Evolutionary conservation across 176 grass and related monocot genomes (phyloP).

Genomic region (Rhynchospora breviuscula): DNA sequence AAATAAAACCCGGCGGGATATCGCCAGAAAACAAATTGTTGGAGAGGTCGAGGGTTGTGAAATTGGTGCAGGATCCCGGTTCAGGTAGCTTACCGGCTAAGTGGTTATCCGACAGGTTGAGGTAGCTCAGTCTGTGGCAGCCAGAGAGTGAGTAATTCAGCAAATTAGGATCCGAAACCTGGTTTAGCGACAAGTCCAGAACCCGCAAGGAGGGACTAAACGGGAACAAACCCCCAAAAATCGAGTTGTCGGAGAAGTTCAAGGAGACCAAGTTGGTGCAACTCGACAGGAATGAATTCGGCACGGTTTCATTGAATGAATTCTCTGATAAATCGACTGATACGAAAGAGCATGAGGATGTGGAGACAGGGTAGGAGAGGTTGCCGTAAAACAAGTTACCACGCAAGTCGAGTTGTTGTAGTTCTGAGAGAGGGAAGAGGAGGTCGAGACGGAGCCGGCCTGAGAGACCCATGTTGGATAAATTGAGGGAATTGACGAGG

Average conservation of each 20-base stretch:
- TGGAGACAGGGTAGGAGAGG: constrained; percentile 47
- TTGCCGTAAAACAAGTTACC: constrained; percentile 87
- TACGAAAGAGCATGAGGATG: constrained; percentile 38
- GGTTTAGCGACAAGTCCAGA: constrained; percentile 79
- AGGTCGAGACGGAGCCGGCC: constrained; percentile 52
- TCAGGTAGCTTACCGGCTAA: constrained; percentile 41
- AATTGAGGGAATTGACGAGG: constrained; percentile 49
- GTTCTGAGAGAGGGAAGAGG: constrained; percentile 47
- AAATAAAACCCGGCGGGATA: constrained; percentile 39
- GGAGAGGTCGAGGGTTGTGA: constrained; percentile 61
- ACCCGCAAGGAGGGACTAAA: constrained; percentile 46
- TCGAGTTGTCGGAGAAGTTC: constrained; percentile 63
- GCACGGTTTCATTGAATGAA: constrained; percentile 58
- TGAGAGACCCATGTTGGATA: constrained; percentile 57
- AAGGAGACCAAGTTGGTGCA: constrained; percentile 46
- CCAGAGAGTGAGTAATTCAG: constrained; percentile 63
- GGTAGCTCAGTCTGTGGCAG: constrained; percentile 56
- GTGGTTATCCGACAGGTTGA: constrained; percentile 86
- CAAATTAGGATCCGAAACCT: constrained; percentile 39
- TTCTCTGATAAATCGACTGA: constrained; percentile 69
- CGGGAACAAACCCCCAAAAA: constrained; percentile 47
- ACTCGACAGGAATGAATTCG: constrained; percentile 41
- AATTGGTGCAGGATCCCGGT: constrained; percentile 39
- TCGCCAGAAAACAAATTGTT: constrained; percentile 62
- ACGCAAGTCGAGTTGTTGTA: constrained; percentile 43